These are phyloP conservation scores for Sicyos edulis DNA, from an alignment of 306 rosid species.

Conservation along the genomic window DNA sequence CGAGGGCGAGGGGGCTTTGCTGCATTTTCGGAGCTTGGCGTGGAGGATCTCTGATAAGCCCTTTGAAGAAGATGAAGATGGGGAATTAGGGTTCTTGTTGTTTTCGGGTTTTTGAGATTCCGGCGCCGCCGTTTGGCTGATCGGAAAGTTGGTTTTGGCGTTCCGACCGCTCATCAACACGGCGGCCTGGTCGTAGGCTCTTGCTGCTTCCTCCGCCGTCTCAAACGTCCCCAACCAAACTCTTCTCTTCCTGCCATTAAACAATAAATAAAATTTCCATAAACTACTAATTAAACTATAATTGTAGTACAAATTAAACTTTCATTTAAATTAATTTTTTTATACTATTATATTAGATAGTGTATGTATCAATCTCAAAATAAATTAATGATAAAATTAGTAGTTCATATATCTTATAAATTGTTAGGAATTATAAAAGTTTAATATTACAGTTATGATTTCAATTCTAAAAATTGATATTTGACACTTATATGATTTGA, in stretches of 20 bases:
- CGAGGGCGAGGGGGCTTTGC: slow-evolving; percentile 66
- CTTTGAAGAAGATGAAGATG: slow-evolving; percentile 23
- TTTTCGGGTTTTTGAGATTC: background rate
- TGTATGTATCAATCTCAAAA: no score
- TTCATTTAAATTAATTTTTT: no score
- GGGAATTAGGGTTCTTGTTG: background rate
- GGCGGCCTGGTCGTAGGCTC: slow-evolving; percentile 44
- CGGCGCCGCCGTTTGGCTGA: slow-evolving; percentile 28
- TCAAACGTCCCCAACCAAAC: slow-evolving; percentile 56
- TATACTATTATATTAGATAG: no score
- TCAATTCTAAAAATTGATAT: no score
- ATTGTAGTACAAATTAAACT: no score
- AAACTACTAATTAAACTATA: no score
- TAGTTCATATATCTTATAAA: no score
- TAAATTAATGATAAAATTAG: no score
- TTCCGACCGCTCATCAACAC: slow-evolving; percentile 42
- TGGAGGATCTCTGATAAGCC: slow-evolving; percentile 66
- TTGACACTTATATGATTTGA: no score
- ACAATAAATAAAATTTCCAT: background rate
- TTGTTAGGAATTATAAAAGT: no score
- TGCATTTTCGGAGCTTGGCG: slow-evolving; percentile 70
- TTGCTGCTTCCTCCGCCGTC: slow-evolving; percentile 45
- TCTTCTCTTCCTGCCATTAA: slow-evolving; percentile 33
- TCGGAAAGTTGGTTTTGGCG: slow-evolving; percentile 47
- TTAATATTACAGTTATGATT: no score